phyloP scores from a whole-genome alignment of 768 basidiomycete species.

The Amanita rimosa region DNA sequence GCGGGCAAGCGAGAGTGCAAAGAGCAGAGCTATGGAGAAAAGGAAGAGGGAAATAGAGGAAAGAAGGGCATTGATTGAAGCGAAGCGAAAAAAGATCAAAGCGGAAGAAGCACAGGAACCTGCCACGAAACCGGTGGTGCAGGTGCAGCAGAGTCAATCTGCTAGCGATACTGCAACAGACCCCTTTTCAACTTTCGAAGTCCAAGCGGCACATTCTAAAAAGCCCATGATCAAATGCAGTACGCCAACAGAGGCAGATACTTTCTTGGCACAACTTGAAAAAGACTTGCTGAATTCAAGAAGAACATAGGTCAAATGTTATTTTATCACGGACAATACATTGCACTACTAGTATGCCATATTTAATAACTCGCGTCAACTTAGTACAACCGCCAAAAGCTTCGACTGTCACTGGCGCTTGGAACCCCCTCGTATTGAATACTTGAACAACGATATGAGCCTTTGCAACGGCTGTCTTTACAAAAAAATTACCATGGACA shows the following conservation, averaged over 20 bases:
- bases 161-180: slow-evolving; percentile 17
- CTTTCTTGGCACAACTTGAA: slow-evolving; percentile 57
- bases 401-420: too few species aligned
- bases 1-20: slow-evolving; percentile 26
- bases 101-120: slow-evolving; percentile 8
- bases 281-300: slow-evolving; percentile 35
- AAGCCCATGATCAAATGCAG: slow-evolving; percentile 12
- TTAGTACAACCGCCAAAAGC: too few species aligned
- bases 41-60: slow-evolving; percentile 67
- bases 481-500: too few species aligned
- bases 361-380: too few species aligned
- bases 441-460: too few species aligned
- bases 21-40: slow-evolving; percentile 59
- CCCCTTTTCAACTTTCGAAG: slow-evolving; percentile 43
- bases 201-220: slow-evolving; percentile 13
- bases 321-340: too few species aligned
- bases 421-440: too few species aligned
- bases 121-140: background rate
- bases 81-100: slow-evolving; percentile 50
- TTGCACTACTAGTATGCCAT: too few species aligned
- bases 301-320: background rate
- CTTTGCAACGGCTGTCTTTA: too few species aligned
- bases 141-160: background rate
- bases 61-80: slow-evolving; percentile 47
- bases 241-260: slow-evolving; percentile 37